A percentile compares a stretch with the other conserved stretches of the same genome.
Conservation (phyloP, 345 rosid genomes). For the Microthlaspi erraticum region DNA sequence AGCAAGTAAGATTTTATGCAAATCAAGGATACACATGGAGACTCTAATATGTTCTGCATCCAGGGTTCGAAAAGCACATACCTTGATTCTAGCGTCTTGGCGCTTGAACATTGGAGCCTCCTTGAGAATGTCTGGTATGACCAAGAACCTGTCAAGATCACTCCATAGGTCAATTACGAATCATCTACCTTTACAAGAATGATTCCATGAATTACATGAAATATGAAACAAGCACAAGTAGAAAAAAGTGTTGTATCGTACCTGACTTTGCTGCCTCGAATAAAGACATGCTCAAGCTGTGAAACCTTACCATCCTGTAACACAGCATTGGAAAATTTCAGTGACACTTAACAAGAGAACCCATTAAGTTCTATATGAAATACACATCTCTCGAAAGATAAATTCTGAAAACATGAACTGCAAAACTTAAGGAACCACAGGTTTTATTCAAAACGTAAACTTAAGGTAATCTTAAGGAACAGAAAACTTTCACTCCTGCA, state of each 20-base stretch:
- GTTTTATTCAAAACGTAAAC: background rate
- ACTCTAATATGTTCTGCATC: background rate
- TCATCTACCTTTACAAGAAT: slow-evolving; percentile 1
- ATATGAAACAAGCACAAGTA: slow-evolving; percentile 1
- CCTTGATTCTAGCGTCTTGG: slow-evolving; percentile 98
- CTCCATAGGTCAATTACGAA: slow-evolving; percentile 8
- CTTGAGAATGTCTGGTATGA: slow-evolving; percentile 98
- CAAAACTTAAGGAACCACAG: slow-evolving; percentile 1
- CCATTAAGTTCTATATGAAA: background rate
- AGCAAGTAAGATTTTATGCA: background rate
- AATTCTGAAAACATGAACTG: no score
- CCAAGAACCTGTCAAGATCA: slow-evolving; percentile 78
- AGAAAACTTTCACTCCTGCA: background rate
- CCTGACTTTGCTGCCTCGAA: slow-evolving; percentile 99
- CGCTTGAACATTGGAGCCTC: slow-evolving; percentile 99
- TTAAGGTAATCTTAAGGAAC: background rate
- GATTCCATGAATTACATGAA: slow-evolving; percentile 8
- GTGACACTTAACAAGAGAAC: background rate
- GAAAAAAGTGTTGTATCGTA: slow-evolving; percentile 32
- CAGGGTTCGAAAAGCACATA: slow-evolving; percentile 31
- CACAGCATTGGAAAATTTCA: background rate
- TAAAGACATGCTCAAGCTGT: slow-evolving; percentile 96
- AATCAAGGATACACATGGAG: background rate
- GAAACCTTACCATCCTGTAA: slow-evolving; percentile 94
- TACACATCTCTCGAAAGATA: background rate